Evolutionary conservation across 305 asterid genomes (phyloP), one percentile per base, ranked within the genome.

Genomic region (Fraxinus floribunda): DNA sequence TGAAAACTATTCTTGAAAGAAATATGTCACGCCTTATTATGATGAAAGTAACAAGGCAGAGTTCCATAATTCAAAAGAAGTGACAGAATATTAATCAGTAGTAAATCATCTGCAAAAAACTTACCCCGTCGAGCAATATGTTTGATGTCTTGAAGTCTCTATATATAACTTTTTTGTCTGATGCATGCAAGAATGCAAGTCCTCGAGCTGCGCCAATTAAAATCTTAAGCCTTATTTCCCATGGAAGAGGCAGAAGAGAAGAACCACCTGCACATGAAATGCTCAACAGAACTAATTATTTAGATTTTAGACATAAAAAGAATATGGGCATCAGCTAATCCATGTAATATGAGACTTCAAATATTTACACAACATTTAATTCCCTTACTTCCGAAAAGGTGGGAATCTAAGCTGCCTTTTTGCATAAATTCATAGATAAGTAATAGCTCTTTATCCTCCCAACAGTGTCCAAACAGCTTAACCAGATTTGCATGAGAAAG

Each of bases 101-200:
- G 24, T 35, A 13, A 32, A 32, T 7, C 8, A 41, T 35, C 46
- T 6, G 18, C 10, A 39, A 18, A 32, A 13, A 22, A 15, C 88
- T 73, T 80, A 90, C 93, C 72, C 85, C 90, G 7, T 90, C 91
- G 1, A 90, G 93, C 90, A 90, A 83, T 82, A 90, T 90, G 89
- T 90, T 90, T 9, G 92, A 88, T 76, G 92, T 90, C 87, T 89
- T 89, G 86, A 89, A 86, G 80, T 89, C 92, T 82, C 93, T 78
- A 49, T 90, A 88, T 76, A 90, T 90, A 55, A 90, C 89, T 62
- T 88, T 90, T 64, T 18, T 80, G 49, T 90, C 93, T 6, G 87
- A 84, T 22, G 85, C 85, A 29, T 90, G 91, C 85, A 90, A 79
- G 89, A 88, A 90, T 16, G 90, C 90, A 16, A 90, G 85, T n/a